Base-by-base conservation (phyloP, 345 rosid genomes). In the Arabidopsis arenosa region DNA sequence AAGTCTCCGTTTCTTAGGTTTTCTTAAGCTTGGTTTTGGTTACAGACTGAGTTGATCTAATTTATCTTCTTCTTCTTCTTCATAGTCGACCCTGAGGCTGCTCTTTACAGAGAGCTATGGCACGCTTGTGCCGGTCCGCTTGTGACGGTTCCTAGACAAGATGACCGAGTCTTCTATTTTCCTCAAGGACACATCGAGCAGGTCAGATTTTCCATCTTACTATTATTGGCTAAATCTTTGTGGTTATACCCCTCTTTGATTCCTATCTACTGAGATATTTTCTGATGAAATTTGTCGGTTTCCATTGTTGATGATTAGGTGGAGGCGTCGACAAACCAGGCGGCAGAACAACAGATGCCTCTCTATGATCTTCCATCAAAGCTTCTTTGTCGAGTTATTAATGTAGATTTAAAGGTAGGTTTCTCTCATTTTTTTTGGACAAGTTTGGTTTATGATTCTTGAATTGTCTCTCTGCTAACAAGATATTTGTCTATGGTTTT, bases 111-210 rank as follows among this genome's bases (percentile, higher is more conserved):
- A 74, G 98, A 89, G 82, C 88, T 93, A 1, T 93, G 98, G 98
- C 91, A 93, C 72, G 97, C 98, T 7, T 93, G 98, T 77, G 98
- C 98, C 7, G 98, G 98, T 76, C 95, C 94, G 45, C 74, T 90
- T 13, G 96, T 93, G 23, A 83, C 87, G 9, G 91, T 93, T 8
- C 96, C 98, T 47, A 83, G 93, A 2, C 86, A 84, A 80, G 79
- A 84, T 32, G 93, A 93, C 75, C 92, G 82, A 21, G 96, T 93
- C 37, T 93, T 80, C 69, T 93, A 93, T 83, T 93, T 93, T 48
- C 96, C 96, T 53, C 98, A 89, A 70, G 98, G 98, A 23, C 98
- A 93, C 83, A 87, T 93, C 75, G 98, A 93, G 79, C 98, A 93
- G 93, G 96, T 93, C 75, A 18, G 30, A 15, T 75, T 7, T 51